Conservation (phyloP, 2,329 filamentous ascomycete species). For the Cordyceps militaris region DNA sequence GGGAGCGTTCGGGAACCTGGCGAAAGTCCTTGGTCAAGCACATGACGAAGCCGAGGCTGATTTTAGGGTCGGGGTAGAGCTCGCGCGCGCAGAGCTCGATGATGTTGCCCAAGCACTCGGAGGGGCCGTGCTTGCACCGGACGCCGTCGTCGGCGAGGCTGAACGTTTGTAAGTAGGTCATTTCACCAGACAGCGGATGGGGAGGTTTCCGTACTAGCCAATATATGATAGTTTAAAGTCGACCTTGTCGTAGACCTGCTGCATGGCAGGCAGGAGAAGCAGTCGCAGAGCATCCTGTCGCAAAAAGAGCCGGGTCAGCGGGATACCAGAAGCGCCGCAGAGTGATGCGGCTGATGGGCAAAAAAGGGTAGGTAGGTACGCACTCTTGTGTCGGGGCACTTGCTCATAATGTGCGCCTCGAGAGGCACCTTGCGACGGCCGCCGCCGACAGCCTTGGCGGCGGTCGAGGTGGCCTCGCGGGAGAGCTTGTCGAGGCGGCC, state of each 20-base stretch:
- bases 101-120: constrained; percentile 89
- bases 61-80: constrained; percentile 78
- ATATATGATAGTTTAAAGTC: constrained; percentile 90
- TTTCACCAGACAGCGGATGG: not conserved
- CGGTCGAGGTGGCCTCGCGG: not conserved
- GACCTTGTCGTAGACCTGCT: constrained; percentile 71
- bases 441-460: constrained; percentile 12
- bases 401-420: constrained; percentile 94
- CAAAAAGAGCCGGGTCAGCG: not conserved
- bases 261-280: constrained; percentile 81
- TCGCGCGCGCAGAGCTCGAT: constrained; percentile 83
- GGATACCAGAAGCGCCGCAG: too few species aligned
- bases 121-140: constrained; percentile 79
- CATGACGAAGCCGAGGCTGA: constrained; percentile 86
- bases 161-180: constrained; percentile 18
- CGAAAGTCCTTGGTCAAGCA: constrained; percentile 73
- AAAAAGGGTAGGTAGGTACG: constrained; percentile 12
- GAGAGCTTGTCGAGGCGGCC: constrained; percentile 3
- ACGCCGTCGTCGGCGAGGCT: constrained; percentile 74
- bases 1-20: constrained; percentile 67
- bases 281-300: constrained; percentile 67
- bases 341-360: too few species aligned
- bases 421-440: constrained; percentile 54
- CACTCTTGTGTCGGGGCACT: constrained; percentile 82
- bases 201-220: constrained; percentile 51